Conservation (phyloP, 108 stramenopile genomes). For the Skeletonema tropicum region DNA sequence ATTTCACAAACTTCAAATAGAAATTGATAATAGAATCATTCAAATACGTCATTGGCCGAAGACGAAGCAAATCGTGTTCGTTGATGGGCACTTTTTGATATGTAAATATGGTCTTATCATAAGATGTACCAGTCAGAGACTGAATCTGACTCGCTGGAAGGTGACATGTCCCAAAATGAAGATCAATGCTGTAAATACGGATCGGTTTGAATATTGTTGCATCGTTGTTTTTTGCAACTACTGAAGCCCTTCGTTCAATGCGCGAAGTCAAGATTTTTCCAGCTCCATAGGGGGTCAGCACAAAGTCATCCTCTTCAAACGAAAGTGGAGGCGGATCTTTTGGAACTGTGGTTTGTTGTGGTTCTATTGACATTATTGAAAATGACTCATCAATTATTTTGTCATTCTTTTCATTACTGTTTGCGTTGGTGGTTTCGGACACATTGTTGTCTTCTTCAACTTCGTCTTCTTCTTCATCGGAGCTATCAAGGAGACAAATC, state of each 20-base stretch:
- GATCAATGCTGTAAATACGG: slow-evolving; percentile 30
- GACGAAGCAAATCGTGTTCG: slow-evolving; percentile 37
- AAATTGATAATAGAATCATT: slow-evolving; percentile 54
- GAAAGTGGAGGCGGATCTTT: slow-evolving; percentile 15
- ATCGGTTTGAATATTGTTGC: slow-evolving; percentile 31
- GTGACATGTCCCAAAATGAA: slow-evolving; percentile 35
- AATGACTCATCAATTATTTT: background rate
- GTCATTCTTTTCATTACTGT: background rate
- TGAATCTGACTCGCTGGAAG: slow-evolving; percentile 27
- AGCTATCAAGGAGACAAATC: slow-evolving; percentile 39
- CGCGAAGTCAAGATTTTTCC: slow-evolving; percentile 32
- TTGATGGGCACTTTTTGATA: slow-evolving; percentile 28
- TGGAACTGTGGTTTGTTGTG: slow-evolving; percentile 6
- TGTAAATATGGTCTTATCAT: slow-evolving; percentile 25
- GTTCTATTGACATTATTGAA: slow-evolving; percentile 4
- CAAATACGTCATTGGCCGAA: slow-evolving; percentile 46
- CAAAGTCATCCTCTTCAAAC: slow-evolving; percentile 40
- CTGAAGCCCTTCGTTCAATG: slow-evolving; percentile 27
- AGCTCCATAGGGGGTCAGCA: slow-evolving; percentile 35
- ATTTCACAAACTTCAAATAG: slow-evolving; percentile 37
- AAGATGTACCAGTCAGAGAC: slow-evolving; percentile 24
- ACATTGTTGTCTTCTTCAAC: slow-evolving; percentile 1
- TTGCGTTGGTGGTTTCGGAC: background rate
- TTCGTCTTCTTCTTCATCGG: slow-evolving; percentile 33
- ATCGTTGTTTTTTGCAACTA: background rate